Base-by-base conservation (phyloP, 2,329 filamentous ascomycete species). In the Lasiodiplodia gonubiensis region DNA sequence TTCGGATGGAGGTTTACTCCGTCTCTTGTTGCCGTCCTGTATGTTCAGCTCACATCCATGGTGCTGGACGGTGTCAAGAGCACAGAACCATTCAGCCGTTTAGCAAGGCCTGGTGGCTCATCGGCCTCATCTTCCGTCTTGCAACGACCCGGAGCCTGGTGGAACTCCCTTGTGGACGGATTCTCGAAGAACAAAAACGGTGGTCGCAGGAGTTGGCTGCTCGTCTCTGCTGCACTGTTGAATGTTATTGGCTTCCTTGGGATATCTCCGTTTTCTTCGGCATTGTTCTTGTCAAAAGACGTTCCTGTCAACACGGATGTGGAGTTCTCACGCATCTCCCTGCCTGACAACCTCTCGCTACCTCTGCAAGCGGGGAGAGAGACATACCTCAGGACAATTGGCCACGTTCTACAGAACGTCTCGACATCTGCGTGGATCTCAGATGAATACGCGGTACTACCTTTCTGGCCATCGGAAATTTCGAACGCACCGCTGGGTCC, bases 371-470 rank as follows among this genome's bases (percentile, higher is more conserved):
- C 21, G 12, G 27, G 30, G 6, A 57, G 53, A 39, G 33, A 57
- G 12, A 57, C 53, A 2, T 57, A 57, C 30, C 11, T 57, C 2
- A 18, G 35, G 4, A 39, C 23, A 4, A 39, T 57, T 2, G 53
- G 30, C 1, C 27, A 37, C 23, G 18, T 57, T n/a, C 53, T 35
- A 23, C 53, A 57, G 14, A 35, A 57, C 27, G 21, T 39, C 8
- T 57, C 53, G 10, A 57, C 53, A 10, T 57, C 53, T 8, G 53
- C 53, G 23, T 57, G 54, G 54, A 42, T 59, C 10, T 39, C 35
- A 0, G 54, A 59, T 21, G n/a, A 39, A 21, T 59, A 39, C 16
- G 16, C 54, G 14, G 18, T 59, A 11, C 30, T 59, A 21, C 54
- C 54, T 2, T 37, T 39, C 54, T 59, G 54, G 54, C 54, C 33